Conservation (phyloP, 106 monocot species). For the Amphibolis antarctica region DNA sequence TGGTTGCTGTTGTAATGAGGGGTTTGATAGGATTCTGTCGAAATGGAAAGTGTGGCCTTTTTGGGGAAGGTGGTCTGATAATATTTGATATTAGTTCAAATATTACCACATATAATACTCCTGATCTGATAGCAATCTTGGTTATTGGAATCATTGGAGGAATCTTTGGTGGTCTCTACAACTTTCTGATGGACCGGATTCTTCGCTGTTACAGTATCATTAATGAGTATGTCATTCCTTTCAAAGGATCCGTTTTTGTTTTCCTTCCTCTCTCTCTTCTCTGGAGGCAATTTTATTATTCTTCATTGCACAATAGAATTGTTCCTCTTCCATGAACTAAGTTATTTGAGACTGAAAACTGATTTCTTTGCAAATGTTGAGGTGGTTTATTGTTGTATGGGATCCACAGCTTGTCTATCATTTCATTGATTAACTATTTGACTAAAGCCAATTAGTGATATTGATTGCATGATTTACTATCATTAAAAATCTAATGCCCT, state of each 20-base stretch:
- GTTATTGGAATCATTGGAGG: slow-evolving; percentile 78
- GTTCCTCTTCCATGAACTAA: no score
- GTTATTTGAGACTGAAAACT: no score
- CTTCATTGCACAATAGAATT: no score
- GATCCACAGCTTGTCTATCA: no score
- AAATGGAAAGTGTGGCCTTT: slow-evolving; percentile 81
- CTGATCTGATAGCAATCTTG: slow-evolving; percentile 59
- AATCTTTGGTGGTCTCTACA: slow-evolving; percentile 71
- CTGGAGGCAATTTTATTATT: no score
- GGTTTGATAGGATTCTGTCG: slow-evolving; percentile 59
- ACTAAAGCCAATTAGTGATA: no score
- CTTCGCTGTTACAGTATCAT: slow-evolving; percentile 72
- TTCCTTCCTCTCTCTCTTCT: no score
- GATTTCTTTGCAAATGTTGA: no score
- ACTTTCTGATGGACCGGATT: slow-evolving; percentile 65
- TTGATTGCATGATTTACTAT: no score
- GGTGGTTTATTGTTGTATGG: no score
- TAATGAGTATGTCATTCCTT: slow-evolving; percentile 53
- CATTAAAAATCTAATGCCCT: no score
- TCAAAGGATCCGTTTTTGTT: background rate
- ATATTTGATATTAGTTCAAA: slow-evolving; percentile 89
- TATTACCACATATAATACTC: slow-evolving; percentile 35
- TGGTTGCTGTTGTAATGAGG: slow-evolving; percentile 85
- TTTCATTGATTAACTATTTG: no score
- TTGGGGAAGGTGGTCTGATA: slow-evolving; percentile 89